These are phyloP conservation scores for Debaryomyces sp. DNA, from an alignment of 1,139 yeast genomes.

Conservation along the genomic window DNA sequence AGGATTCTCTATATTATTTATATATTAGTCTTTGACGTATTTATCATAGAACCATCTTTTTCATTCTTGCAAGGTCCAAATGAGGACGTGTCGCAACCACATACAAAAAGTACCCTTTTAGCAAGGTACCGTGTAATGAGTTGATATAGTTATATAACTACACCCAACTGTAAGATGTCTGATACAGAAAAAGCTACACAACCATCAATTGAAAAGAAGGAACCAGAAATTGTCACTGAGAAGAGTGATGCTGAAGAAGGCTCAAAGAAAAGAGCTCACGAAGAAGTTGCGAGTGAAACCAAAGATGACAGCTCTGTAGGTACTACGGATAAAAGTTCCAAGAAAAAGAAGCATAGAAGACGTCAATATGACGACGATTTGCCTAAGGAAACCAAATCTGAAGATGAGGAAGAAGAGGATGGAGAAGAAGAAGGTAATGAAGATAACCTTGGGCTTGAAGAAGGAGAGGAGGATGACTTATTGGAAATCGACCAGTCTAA, in stretches of 20 bases:
- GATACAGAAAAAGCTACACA: conserved; percentile 1
- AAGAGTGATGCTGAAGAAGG: conserved; percentile 15
- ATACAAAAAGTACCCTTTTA: not conserved
- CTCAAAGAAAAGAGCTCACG: conserved; percentile 18
- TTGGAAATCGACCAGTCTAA: conserved; percentile 83
- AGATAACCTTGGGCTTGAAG: conserved; percentile 56
- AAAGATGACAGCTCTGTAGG: conserved; percentile 13
- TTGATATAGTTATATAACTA: not conserved
- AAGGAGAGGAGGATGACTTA: conserved; percentile 76
- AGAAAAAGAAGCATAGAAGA: conserved; percentile 44
- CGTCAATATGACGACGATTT: conserved; percentile 35
- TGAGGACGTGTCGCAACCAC: not conserved
- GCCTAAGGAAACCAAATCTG: conserved; percentile 30
- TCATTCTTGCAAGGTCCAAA: not conserved
- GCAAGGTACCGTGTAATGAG: not conserved
- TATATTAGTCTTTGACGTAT: not conserved
- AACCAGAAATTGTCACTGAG: conserved; percentile 10
- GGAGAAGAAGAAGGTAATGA: conserved; percentile 46
- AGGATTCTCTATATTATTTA: not conserved
- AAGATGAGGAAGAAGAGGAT: conserved; percentile 44
- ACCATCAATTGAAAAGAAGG: conserved; percentile 7
- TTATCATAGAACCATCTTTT: not conserved
- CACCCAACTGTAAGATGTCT: not conserved
- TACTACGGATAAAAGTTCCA: conserved; percentile 28
- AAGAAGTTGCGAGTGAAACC: conserved; percentile 13